Base-by-base conservation (phyloP, 768 basidiomycete species). In the Suillus hirtellus region DNA sequence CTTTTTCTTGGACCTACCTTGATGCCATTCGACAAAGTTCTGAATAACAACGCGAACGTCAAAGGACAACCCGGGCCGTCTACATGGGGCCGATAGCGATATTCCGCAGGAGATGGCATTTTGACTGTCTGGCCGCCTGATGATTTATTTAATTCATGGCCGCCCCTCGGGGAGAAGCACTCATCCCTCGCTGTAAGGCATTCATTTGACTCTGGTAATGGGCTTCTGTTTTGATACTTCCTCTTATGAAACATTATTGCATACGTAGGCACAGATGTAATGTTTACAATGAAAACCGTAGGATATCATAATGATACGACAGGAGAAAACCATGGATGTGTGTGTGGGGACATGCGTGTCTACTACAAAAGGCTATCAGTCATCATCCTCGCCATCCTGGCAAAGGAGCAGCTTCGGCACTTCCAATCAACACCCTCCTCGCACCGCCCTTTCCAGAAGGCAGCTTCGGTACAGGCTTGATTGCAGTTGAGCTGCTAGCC, bases 401-500 rank as follows among this genome's bases (percentile, higher is more conserved):
- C 12, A 74, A 73, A 7, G 80, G 73, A 5, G 85, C 85, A 5
- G 88, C 89, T 61, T 89, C 87, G 1, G 81, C 80, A 66, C 88
- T 89, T 65, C 85, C 84, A n/a, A 89, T 76, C 5, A 82, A 86
- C 31, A 92, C 89, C 62, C 89, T 79, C 67, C 89, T 78, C 5
- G 89, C 83, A 7, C 88, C 89, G 35, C 79, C 80, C 64, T 73
- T 78, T 68, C 73, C 67, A 9, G 66, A 64, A 27, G 78, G 75
- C n/a, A 76, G 44, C 58, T 81, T 83, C 12, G 21, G 37, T 17
- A 68, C 15, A 44, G 71, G 62, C 10, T 69, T 27, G 59, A 50
- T 72, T 8, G 50, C 43, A 35, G 27, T 43, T 24, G 27, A 62
- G 37, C 19, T 37, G 19, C 46, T 49, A 24, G 17, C 9, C 37